Base-by-base conservation (phyloP, 768 basidiomycete species). In the Phanerodontia chrysosporium region DNA sequence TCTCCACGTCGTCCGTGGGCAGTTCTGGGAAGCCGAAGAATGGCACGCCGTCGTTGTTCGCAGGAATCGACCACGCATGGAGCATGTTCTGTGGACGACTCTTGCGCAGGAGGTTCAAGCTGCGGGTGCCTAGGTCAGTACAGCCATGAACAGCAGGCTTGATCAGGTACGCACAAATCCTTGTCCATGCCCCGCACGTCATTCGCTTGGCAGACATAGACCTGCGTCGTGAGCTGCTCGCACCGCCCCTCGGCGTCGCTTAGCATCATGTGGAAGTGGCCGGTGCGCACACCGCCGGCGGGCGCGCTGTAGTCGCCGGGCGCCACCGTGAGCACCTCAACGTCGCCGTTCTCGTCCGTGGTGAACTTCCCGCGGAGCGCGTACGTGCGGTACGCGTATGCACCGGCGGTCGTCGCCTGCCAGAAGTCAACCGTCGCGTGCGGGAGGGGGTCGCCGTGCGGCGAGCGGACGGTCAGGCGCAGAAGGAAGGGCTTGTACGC, bases 371-470 rank as follows among this genome's bases (percentile, higher is more conserved):
- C 69, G 44, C 67, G 69, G 29, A 68, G 62, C 13, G 27, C 58
- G 55, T 66, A 68, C 16, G 64, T 53, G 7, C 57, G 45, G 55
- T 62, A 62, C 42, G 53, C 57, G 54, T 70, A 70, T 9, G 16
- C 32, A 5, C 69, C 69, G 6, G 53, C 56, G 48, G 45, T 51
- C 52, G 63, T 63, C 6, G 69, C 66, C 21, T 69, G 68, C 69
- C 69, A 70, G 62, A 60, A 62, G 56, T 70, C 66, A 28, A 70
- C 27, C 13, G 16, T 29, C 1, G 65, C 65, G 49, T 66, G 44
- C 16, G 66, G 60, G 4, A 67, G 28, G 1, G 67, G 67, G 10
- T 67, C 61, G 45, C 69, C 67, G 16, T 65, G 61, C 14, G 60
- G 55, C 45, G 64, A 60, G 49, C 58, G 63, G 48, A 70, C 57